Base-by-base conservation (phyloP, 768 basidiomycete species). In the Tremella mesenterica region DNA sequence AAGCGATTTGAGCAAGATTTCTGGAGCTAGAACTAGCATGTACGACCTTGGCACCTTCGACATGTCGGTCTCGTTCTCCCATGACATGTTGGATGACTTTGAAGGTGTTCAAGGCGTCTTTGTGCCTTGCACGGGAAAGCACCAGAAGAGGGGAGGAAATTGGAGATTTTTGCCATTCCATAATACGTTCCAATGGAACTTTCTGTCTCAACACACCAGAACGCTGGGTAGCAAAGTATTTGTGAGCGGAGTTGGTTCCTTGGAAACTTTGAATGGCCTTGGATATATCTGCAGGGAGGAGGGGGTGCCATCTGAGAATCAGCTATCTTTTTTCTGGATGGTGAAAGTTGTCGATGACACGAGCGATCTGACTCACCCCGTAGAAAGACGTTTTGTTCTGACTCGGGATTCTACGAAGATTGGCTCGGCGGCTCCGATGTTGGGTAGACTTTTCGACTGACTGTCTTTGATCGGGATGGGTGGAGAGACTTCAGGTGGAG, bases 31-130 rank as follows among this genome's bases (percentile, higher is more conserved):
- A 48, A 4, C 50, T 51, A 23, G 48, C 29, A 4, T 27, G 6
- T 6, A 60, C 23, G 13, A 48, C 47, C 21, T 51, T 57, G 14
- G 59, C 56, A 1, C 58, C 63, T 25, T 67, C 67, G 3, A 72
- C 68, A 1, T 61, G 56, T 21, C 81, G 81, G 60, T 89, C 86
- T 7, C 88, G 80, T 65, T 95, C 91, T 33, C 89, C 89, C 90
- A 95, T 96, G 41, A 92, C 81, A 51, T 83, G 85, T 68, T 95
- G 92, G 39, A 93, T 81, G 25, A 88, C 83, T 67, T 86, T 88
- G 80, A 95, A 96, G 4, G 84, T 78, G 65, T 82, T 84, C 51
- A 91, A 80, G 0, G 88, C 87, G 60, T 92, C 85, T 65, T 81
- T 83, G 55, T 81, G 79, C 20, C 89, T 76, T 0, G 77, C 57